Evolutionary conservation across 108 stramenopile species (phyloP), one percentile per base, ranked within the genome.

Genomic region (Skeletonema potamos): DNA sequence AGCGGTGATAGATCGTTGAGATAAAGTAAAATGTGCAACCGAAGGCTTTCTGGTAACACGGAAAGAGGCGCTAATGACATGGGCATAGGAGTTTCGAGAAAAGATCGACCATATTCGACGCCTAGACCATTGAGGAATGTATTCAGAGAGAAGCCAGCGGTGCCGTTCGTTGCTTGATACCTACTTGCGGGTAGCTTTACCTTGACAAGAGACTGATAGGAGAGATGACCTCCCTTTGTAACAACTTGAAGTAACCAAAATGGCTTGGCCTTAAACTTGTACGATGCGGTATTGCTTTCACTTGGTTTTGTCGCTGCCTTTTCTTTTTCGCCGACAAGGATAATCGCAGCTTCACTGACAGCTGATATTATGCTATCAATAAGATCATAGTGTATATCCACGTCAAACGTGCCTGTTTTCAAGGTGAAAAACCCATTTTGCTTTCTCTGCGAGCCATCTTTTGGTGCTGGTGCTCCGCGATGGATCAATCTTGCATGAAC

Each of bases 1-100:
- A 93, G 54, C 1, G 88, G 79, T 20, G 67, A 59, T 39, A 90
- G 65, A 59, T 93, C 89, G 30, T 84, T 59, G 5, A 93, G 54
- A 59, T 77, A 93, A n/a, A 90, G 59, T 6, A 93, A 67, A 41
- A 93, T 82, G 27, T 85, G 83, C 76, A 90, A 83, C 20, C 89
- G 66, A 36, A 87, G 68, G 54, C 68, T 81, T 68, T 93, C 92
- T 11, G 92, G 88, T 6, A 93, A 71, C 3, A 34, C 30, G 26
- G 86, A 84, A 0, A 93, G 36, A 18, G 79, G 71, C 36, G 41
- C 33, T 46, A 93, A 66, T 15, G 86, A 77, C 26, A 83, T 56
- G 12, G 62, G 64, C 7, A 64, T 60, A 20, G 69, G 27, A 58
- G 20, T 39, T 27, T 73, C 36, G 9, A 67, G 51, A 1, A 18